A percentile compares a stretch with the other conserved stretches of the same genome.
Conservation (phyloP, 2,329 filamentous ascomycete genomes). For the Hymenoscyphus repandus region DNA sequence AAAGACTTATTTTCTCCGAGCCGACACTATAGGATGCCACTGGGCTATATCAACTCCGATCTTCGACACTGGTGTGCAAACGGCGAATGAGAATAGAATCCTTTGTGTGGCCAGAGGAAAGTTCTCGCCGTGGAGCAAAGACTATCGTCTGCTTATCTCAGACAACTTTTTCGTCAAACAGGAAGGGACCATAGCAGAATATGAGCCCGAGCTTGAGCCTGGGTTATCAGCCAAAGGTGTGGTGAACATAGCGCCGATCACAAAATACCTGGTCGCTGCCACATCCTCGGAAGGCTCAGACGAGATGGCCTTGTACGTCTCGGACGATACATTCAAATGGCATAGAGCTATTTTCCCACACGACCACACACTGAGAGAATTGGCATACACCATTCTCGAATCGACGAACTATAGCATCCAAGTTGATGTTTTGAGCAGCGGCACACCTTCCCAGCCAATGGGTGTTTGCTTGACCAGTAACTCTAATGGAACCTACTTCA, state of each 20-base stretch:
- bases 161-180: constrained; percentile 73
- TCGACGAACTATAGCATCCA: constrained; percentile 98
- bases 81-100: constrained; percentile 64
- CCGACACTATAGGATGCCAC: constrained; percentile 69
- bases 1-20: constrained; percentile 57
- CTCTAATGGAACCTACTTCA: constrained; percentile 95
- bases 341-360: constrained; percentile 85
- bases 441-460: constrained; percentile 61
- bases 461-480: constrained; percentile 93
- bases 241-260: constrained; percentile 75
- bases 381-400: constrained; percentile 90
- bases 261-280: constrained; percentile 81
- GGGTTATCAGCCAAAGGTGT: constrained; percentile 73
- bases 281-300: constrained; percentile 73
- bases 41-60: constrained; percentile 77
- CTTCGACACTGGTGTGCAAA: constrained; percentile 64
- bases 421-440: constrained; percentile 82
- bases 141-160: constrained; percentile 74
- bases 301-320: constrained; percentile 89
- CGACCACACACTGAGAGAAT: constrained; percentile 73
- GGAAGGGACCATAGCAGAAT: constrained; percentile 49
- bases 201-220: constrained; percentile 72
- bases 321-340: constrained; percentile 78
- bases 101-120: constrained; percentile 75
- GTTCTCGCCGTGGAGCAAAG: constrained; percentile 64